These are phyloP conservation scores for Gaultheria prostrata DNA, from an alignment of 148 eudicot species.

Conservation along the genomic window DNA sequence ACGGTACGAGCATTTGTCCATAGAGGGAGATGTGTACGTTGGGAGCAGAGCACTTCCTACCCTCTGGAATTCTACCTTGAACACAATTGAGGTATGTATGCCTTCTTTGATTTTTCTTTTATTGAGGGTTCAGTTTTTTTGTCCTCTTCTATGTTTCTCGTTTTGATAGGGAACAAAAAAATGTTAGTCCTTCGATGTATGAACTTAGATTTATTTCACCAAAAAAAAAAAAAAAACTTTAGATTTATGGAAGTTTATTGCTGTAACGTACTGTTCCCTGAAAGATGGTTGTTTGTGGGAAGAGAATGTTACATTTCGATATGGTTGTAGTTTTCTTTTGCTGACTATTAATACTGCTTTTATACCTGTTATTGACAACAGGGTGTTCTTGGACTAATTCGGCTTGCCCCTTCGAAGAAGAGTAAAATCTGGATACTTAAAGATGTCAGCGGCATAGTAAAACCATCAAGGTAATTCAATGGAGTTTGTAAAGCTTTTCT, in stretches of 20 bases:
- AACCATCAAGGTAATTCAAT: slow-evolving; percentile 34
- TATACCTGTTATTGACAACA: slow-evolving; percentile 4
- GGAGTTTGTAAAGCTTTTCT: not conserved
- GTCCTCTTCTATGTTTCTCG: not conserved
- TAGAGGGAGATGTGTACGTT: slow-evolving; percentile 38
- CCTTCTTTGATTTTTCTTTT: not conserved
- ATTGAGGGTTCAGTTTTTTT: not conserved
- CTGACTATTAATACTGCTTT: not conserved
- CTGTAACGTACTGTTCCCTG: not conserved
- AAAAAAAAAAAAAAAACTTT: no score
- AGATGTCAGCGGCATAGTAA: slow-evolving; percentile 35
- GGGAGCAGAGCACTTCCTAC: slow-evolving; percentile 52
- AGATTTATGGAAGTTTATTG: not conserved
- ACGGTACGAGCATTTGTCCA: slow-evolving; percentile 34
- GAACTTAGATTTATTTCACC: no score
- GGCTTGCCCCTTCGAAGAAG: slow-evolving; percentile 35
- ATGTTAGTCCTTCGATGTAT: not conserved
- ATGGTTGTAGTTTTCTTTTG: not conserved
- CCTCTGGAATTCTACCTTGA: slow-evolving; percentile 33
- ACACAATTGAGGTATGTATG: slow-evolving; percentile 36
- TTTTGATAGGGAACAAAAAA: not conserved
- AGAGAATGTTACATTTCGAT: not conserved
- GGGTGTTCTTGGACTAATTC: slow-evolving; percentile 35
- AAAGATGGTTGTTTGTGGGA: not conserved
- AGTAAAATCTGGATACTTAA: slow-evolving; percentile 31